These are phyloP conservation scores for Dimargaris xerosporica DNA, from an alignment of 192 early-diverging fungal species.

Conservation along the genomic window DNA sequence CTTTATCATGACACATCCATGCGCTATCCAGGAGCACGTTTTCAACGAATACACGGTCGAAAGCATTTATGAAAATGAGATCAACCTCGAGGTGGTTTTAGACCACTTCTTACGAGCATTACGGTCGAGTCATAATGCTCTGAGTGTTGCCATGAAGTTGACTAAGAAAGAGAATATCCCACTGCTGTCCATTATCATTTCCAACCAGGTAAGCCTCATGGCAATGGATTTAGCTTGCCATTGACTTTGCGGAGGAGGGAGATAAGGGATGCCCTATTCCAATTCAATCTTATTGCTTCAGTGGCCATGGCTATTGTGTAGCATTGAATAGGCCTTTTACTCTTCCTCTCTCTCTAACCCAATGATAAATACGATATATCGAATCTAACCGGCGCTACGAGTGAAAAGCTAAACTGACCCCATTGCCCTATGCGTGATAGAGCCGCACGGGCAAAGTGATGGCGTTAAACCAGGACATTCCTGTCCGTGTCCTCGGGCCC, in stretches of 20 bases:
- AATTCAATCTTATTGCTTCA: slow-evolving; percentile 18
- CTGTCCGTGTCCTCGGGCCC: slow-evolving; percentile 32
- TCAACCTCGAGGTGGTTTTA: slow-evolving; percentile 48
- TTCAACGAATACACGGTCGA: slow-evolving; percentile 56
- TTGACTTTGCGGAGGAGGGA: too few species aligned
- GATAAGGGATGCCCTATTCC: too few species aligned
- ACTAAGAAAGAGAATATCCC: slow-evolving; percentile 43
- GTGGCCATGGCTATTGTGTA: too few species aligned
- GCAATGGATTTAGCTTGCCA: too few species aligned
- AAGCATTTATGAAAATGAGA: slow-evolving; percentile 46
- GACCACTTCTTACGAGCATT: slow-evolving; percentile 51
- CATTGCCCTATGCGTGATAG: too few species aligned
- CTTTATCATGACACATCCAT: background rate
- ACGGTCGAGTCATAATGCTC: slow-evolving; percentile 36
- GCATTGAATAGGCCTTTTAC: slow-evolving; percentile 19
- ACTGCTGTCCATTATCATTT: slow-evolving; percentile 32
- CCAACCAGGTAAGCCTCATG: slow-evolving; percentile 16
- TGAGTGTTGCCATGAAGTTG: slow-evolving; percentile 38
- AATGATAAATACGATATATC: slow-evolving; percentile 8
- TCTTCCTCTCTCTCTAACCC: slow-evolving; percentile 13
- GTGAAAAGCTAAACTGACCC: too few species aligned
- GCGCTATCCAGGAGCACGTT: slow-evolving; percentile 34
- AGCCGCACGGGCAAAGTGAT: slow-evolving; percentile 24
- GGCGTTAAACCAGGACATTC: slow-evolving; percentile 41
- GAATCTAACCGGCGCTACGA: too few species aligned